Evolutionary conservation across 768 basidiomycete genomes (phyloP), one percentile per base, ranked within the genome.

Genomic region (Boletus bicolor): DNA sequence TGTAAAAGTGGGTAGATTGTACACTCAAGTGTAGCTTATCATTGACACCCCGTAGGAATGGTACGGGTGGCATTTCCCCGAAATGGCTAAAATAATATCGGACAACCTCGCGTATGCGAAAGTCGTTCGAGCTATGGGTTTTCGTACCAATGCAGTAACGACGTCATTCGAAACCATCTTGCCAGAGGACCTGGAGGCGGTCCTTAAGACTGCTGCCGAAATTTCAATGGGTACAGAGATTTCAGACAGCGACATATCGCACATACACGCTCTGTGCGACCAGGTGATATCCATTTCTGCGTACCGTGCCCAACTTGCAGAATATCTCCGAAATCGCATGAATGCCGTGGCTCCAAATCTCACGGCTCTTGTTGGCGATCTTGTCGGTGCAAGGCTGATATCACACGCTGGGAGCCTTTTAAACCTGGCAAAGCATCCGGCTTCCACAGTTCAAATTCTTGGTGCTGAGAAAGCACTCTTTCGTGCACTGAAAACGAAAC

Each of bases 51-150:
- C 47, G 28, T 64, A 97, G 96, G 97, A 99, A 83, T 99, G 97
- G 97, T 99, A 99, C 66, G 97, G 97, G 37, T 99, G 97, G 97
- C 97, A 99, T 77, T 99, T 99, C 82, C 97, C 97, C 5, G 97
- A 99, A 75, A 91, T 99, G 89, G 90, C 88, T 56, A 98, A 98
- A 78, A 98, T 99, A 70, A 90, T 99, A 62, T 84, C 87, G 56
- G 97, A 99, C 79, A 99, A 97, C 75, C 76, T 95, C 56, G 95
- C 96, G 19, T 98, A 98, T 71, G 95, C 97, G 57, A 97, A 93
- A 76, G 88, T 89, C 55, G 85, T 99, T 64, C 89, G 87, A 53
- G 73, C 81, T 35, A 96, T 99, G 95, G 97, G 94, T 56, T 94
- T 98, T 82, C 91, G 97, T 63, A 95, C 95, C 63, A 97, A 96